Evolutionary conservation across 2,329 filamentous ascomycete species (phyloP).

Genomic region (Hymenoscyphus albidus): DNA sequence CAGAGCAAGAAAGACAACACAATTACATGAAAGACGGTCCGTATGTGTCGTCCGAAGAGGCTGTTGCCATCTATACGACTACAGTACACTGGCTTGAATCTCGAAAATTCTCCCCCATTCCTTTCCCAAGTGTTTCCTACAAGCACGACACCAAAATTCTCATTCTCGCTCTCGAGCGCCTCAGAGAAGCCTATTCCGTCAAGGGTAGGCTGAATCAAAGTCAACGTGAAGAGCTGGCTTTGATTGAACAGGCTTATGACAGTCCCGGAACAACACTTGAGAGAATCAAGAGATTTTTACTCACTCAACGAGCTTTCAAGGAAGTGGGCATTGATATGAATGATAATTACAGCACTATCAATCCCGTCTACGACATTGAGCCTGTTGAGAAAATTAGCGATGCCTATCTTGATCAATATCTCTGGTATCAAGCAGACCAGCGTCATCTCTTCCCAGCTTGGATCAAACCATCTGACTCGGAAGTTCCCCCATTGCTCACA

Average conservation of each 20-base stretch:
- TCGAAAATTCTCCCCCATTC: constrained; percentile 96
- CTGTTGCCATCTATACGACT: constrained; percentile 97
- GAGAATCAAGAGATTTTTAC: constrained; percentile 92
- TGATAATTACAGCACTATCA: constrained; percentile 98
- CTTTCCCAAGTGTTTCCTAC: constrained; percentile 97
- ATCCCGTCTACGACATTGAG: constrained; percentile 97
- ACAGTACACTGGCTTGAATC: constrained; percentile 99
- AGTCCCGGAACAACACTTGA: constrained; percentile 94
- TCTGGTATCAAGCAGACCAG: constrained; percentile 99
- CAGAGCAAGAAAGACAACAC: constrained; percentile 96
- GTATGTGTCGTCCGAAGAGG: constrained; percentile 97
- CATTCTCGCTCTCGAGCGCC: constrained; percentile 86
- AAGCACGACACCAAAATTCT: constrained; percentile 99
- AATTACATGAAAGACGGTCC: constrained; percentile 99
- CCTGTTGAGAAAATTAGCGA: constrained; percentile 99
- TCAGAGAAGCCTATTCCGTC: constrained; percentile 94
- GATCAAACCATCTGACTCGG: constrained; percentile 98
- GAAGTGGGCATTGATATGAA: constrained; percentile 99
- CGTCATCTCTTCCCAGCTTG: constrained; percentile 94
- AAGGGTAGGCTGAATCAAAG: constrained; percentile 96
- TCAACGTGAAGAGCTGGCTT: constrained; percentile 90
- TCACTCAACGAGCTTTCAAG: constrained; percentile 97
- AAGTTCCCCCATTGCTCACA: constrained; percentile 87
- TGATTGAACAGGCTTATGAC: constrained; percentile 98
- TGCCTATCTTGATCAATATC: constrained; percentile 95